These are phyloP conservation scores for Raphanus sativus DNA, from an alignment of 345 rosid species.

Conservation along the genomic window DNA sequence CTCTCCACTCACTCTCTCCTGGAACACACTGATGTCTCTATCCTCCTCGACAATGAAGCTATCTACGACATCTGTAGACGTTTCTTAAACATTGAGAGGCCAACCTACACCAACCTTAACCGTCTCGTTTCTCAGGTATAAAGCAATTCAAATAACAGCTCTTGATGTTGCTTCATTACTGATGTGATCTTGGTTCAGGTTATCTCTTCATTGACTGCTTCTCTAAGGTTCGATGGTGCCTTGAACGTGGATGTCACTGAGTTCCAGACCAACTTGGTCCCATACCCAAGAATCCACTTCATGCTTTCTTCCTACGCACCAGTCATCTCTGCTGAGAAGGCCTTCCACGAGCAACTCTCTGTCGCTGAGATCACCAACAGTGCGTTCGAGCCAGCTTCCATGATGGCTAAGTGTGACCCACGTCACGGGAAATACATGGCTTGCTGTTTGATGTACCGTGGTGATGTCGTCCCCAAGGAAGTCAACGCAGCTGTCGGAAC, in stretches of 20 bases:
- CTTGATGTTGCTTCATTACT: too few relatives aligned
- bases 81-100: background rate
- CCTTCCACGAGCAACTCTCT: background rate
- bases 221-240: too few relatives aligned
- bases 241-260: background rate
- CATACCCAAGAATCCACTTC: background rate
- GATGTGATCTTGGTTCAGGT: background rate
- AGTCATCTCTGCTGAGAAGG: background rate
- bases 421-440: background rate
- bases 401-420: background rate
- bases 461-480: constrained; percentile 64
- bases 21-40: too few relatives aligned
- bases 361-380: background rate
- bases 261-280: background rate
- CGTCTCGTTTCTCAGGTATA: background rate
- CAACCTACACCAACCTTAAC: background rate
- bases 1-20: too few relatives aligned
- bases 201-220: background rate
- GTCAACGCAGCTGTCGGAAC: constrained; percentile 74
- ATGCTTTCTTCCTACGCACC: background rate
- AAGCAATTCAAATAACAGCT: too few relatives aligned
- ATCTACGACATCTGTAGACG: too few relatives aligned
- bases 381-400: background rate
- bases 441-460: background rate
- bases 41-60: too few relatives aligned